Percentiles rank a stretch among this genome's conserved stretches.
These are phyloP conservation scores for Condylostoma magnum DNA, from an alignment of 169 alveolate species.

Conservation along the genomic window DNA sequence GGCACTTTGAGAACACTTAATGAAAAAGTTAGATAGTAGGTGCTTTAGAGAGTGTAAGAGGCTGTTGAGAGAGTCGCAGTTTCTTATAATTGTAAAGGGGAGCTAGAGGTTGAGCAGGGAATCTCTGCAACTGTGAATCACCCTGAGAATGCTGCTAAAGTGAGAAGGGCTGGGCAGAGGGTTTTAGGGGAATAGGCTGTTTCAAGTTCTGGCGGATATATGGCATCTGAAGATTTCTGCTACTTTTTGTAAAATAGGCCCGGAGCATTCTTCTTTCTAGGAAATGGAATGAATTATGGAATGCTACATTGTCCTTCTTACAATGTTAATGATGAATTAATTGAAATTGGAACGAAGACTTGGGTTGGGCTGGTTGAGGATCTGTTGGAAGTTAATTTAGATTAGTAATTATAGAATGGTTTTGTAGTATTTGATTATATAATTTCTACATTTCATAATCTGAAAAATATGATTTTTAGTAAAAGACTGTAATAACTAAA, in stretches of 20 bases:
- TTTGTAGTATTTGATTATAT: no score
- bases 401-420: no score
- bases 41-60: neutral
- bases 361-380: slow-evolving; percentile 26
- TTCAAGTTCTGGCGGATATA: neutral
- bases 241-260: slow-evolving; percentile 23
- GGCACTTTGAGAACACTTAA: slow-evolving; percentile 20
- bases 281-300: neutral
- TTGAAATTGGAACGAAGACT: slow-evolving; percentile 17
- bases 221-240: slow-evolving; percentile 23
- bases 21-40: neutral
- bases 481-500: no score
- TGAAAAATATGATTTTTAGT: no score
- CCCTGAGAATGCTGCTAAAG: neutral
- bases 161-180: neutral
- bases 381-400: no score
- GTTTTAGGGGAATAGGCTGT: neutral
- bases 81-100: neutral
- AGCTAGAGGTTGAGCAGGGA: neutral
- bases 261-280: slow-evolving; percentile 15
- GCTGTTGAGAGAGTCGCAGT: neutral
- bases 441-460: no score
- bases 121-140: neutral
- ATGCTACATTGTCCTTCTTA: neutral
- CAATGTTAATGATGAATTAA: slow-evolving; percentile 14